These are phyloP conservation scores for Phoenix roebelenii DNA, from an alignment of 176 grass and related monocot species.

Conservation along the genomic window DNA sequence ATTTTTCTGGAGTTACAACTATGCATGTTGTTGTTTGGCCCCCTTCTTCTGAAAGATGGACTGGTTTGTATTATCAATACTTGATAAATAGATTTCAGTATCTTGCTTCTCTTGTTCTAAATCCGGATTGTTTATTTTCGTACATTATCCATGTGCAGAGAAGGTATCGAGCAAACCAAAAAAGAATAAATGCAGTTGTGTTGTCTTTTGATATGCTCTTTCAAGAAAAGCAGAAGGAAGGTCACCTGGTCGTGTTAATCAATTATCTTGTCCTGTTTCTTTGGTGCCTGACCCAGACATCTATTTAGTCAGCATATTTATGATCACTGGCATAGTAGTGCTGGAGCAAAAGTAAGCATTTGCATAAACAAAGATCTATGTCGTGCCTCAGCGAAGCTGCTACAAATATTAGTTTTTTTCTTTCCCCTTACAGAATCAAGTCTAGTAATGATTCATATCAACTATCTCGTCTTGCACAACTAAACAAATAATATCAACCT, in stretches of 20 bases:
- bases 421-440: too few relatives aligned
- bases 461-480: too few relatives aligned
- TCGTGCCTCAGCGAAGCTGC: too few relatives aligned
- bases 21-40: constrained; percentile 46
- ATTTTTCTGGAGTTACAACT: constrained; percentile 50
- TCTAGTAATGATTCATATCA: too few relatives aligned
- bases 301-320: too few relatives aligned
- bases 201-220: constrained; percentile 37
- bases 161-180: constrained; percentile 32
- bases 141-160: constrained; percentile 14
- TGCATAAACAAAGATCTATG: too few relatives aligned
- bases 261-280: too few relatives aligned
- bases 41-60: constrained; percentile 32
- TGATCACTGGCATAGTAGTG: too few relatives aligned
- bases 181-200: constrained; percentile 34
- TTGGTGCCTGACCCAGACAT: too few relatives aligned
- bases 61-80: constrained; percentile 19
- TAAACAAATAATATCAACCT: too few relatives aligned
- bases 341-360: too few relatives aligned
- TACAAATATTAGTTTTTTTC: too few relatives aligned
- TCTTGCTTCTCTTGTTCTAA: not conserved
- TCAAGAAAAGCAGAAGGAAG: constrained; percentile 20
- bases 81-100: not conserved
- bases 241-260: constrained; percentile 8
- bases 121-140: not conserved